Base-by-base conservation (phyloP, 176 grass and related monocot genomes). In the Dactylis glomerata region DNA sequence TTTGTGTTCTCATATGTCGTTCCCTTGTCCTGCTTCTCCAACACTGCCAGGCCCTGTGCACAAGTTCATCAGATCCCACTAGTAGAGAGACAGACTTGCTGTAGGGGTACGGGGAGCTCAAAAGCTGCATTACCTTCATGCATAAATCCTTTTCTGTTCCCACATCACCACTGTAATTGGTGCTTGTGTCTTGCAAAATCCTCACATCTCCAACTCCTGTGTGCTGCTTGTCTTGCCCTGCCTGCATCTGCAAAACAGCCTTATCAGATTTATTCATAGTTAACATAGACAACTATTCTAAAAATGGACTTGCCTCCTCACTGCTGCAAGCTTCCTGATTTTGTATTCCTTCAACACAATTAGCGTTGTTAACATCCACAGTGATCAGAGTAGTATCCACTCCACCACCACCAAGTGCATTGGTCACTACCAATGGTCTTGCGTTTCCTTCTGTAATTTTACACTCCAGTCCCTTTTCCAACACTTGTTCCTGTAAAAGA, bases 291-390 rank as follows among this genome's bases (percentile, higher is more conserved):
- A 32, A 12, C 50, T 57, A 84, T 79, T 41, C 20, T 54, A 46
- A 78, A 61, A 79, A 50, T 42, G 15, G 40, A 88, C 74, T 83
- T 83, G 63, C 86, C 81, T 86, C 77, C 23, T 72, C 41, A 5
- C 3, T 83, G 52, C 19, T 41, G 55, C 8, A 51, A 61, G 32
- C 23, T 40, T 88, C 65, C 23, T 62, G 45, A 10, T 72, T 88
- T 6, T 78, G 51, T 20, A 49, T 71, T 30, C 20, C 81, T 37
- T 83, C 57, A 46, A 47, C 38, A 75, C 38, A 75, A 73, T 15
- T 59, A 36, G 62, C 72, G 55, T 62, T 49, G 37, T 55, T 70
- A 82, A 52, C 51, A 75, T 59, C 33, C 61, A 81, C 41, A 81
- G 51, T 24, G 50, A 24, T 50, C 26, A 4, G 62, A 70, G 20